These are phyloP conservation scores for Fusarium xyrophilum DNA, from an alignment of 2,329 filamentous ascomycete species.

Conservation along the genomic window DNA sequence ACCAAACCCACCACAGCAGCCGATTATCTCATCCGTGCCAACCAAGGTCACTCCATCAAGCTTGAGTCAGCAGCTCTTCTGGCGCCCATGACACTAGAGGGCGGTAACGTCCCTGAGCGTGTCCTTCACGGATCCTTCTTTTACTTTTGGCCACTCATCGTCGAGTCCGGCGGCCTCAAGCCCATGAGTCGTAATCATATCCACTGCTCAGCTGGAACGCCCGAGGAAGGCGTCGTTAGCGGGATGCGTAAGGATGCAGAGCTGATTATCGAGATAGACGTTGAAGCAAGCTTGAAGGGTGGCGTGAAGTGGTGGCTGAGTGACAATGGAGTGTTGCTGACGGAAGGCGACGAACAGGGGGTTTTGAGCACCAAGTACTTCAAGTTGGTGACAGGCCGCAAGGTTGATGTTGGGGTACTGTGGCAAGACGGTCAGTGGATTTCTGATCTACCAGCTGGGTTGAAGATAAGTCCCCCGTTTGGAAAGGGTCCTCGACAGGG, in stretches of 20 bases:
- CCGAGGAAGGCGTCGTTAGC: slow-evolving; percentile 68
- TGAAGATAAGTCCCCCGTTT: slow-evolving; percentile 57
- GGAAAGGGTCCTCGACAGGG: slow-evolving; percentile 57
- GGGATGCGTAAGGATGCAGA: slow-evolving; percentile 83
- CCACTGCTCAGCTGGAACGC: slow-evolving; percentile 82
- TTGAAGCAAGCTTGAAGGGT: slow-evolving; percentile 69
- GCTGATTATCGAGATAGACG: slow-evolving; percentile 78
- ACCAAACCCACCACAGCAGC: slow-evolving; percentile 56
- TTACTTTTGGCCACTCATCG: slow-evolving; percentile 76
- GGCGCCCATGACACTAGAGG: slow-evolving; percentile 67
- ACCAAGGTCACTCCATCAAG: slow-evolving; percentile 90
- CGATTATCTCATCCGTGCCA: slow-evolving; percentile 88
- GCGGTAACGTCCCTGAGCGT: slow-evolving; percentile 64
- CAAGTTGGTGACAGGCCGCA: slow-evolving; percentile 70
- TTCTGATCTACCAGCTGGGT: slow-evolving; percentile 68
- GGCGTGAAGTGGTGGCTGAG: slow-evolving; percentile 78
- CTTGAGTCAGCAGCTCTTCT: slow-evolving; percentile 75
- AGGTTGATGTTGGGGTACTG: slow-evolving; percentile 66
- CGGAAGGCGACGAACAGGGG: slow-evolving; percentile 64
- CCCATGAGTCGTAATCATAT: slow-evolving; percentile 87
- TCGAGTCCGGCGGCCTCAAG: slow-evolving; percentile 77
- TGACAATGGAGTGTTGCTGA: slow-evolving; percentile 78
- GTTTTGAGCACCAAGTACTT: slow-evolving; percentile 73
- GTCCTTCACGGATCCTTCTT: slow-evolving; percentile 93
- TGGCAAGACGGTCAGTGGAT: slow-evolving; percentile 73